Percentiles rank a stretch among this genome's conserved stretches.
Conservation (phyloP, 306 rosid species). For the Acmispon strigosus region DNA sequence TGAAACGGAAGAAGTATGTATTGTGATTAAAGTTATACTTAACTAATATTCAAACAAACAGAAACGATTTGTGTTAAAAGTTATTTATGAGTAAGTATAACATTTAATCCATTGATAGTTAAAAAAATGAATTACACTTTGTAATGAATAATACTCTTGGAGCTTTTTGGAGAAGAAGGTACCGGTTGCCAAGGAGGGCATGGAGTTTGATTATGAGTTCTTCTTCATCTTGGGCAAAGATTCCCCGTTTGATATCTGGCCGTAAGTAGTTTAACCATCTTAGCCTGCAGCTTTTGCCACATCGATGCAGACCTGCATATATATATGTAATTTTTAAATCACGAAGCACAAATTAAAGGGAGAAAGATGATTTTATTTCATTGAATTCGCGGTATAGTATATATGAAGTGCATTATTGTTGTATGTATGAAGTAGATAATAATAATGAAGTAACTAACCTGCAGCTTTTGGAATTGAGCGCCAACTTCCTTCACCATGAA, state of each 20-base stretch:
- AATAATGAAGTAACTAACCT: slow-evolving; percentile 24
- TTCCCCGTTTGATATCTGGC: slow-evolving; percentile 68
- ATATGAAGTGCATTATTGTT: not conserved
- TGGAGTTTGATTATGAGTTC: slow-evolving; percentile 76
- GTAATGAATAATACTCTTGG: too few species aligned
- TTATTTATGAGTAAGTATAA: too few species aligned
- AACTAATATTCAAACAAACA: too few species aligned
- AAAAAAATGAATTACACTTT: too few species aligned
- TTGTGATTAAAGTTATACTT: too few species aligned
- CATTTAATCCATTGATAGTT: too few species aligned
- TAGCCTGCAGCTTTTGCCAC: slow-evolving; percentile 75
- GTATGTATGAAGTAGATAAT: not conserved
- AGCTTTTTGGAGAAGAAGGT: not conserved
- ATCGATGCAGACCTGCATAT: slow-evolving; percentile 53
- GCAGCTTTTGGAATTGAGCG: slow-evolving; percentile 70
- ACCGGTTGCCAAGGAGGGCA: slow-evolving; percentile 79
- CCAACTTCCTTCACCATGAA: slow-evolving; percentile 72
- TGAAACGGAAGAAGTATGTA: too few species aligned
- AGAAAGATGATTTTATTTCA: too few species aligned
- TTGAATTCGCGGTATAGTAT: too few species aligned
- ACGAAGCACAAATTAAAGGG: too few species aligned
- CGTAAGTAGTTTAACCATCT: slow-evolving; percentile 70
- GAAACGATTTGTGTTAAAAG: too few species aligned
- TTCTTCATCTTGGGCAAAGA: slow-evolving; percentile 69
- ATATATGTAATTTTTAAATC: not conserved